Base-by-base conservation (phyloP, 192 early-diverging fungal species). In the Jimgerdemannia flammicorona region DNA sequence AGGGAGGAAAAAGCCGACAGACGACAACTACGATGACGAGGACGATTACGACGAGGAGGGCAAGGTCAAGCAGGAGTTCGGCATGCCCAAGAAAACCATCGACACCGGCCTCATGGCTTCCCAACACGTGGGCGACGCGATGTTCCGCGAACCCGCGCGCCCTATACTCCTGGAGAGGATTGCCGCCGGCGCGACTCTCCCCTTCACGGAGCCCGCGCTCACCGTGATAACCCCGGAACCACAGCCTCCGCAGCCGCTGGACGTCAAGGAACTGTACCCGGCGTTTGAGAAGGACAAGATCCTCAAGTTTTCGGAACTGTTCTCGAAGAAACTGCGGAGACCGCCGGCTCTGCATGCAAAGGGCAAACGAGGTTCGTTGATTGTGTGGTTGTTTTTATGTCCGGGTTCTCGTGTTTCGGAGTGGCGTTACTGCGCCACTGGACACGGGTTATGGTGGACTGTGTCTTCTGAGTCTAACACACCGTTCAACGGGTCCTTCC, bases 291-390 rank as follows among this genome's bases (percentile, higher is more conserved):
- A 81, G 70, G 79, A 84, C 49, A 86, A 87, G 70, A 81, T 91
- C 6, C 76, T 90, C 4, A 89, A 85, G 42, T 92, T 92, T 76
- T 88, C 90, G 3, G 87, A 92, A 42, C 69, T 92, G 4, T 90
- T 92, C 75, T 84, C 87, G 59, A 83, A 76, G 9, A 84, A 84
- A 19, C 77, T 83, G 0, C 80, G 76, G 9, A 80, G 80, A 42
- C 77, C 79, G n/a, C 74, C 82, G 4, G 82, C 77, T 44, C 66
- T 77, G 14, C 79, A 76, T 14, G 40, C 72, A 10, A 75, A 70
- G 19, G 80, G 41, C 19, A 85, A 86, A 40, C 72, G 76, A 79
- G 79, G 81, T 84, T 73, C 4, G 43, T n/a, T 54, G 40, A 59
- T 59, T 14, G 6, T 59, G 49, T n/a, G n/a, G n/a, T 29, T 6